Base-by-base conservation (phyloP, 176 grass and related monocot species). In the Neostapfia colusana region DNA sequence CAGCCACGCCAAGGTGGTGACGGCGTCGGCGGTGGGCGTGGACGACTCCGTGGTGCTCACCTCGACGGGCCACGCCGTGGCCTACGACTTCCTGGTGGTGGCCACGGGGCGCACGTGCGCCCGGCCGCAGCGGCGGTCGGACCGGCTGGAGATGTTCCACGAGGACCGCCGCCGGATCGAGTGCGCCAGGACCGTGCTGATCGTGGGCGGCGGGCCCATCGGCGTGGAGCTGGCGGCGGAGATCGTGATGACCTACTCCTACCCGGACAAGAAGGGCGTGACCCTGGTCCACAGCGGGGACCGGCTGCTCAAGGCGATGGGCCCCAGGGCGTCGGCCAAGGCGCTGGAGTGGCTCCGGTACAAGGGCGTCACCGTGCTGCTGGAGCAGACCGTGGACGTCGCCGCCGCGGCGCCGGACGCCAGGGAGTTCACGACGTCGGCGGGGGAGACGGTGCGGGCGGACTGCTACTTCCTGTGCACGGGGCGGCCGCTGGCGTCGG, bases 161-260 rank as follows among this genome's bases (percentile, higher is more conserved):
- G 65, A 43, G 45, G 91, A 83, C 57, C 81, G 86, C 72, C 61
- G 63, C 7, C 81, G 81, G 62, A 86, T 94, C 65, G 82, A 62
- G n/a, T 13, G 10, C 7, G 81, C 88, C 0, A 1, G 15, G 26
- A 81, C 85, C 5, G 59, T 95, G 16, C 67, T 94, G 4, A 69
- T 95, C 58, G 70, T 89, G 51, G 92, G 92, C 63, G 92, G 92
- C 1, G 88, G 92, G 6, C 92, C 85, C 6, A 69, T 82, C 42
- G 92, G 83, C 58, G 92, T 95, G 6, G 92, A 95, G 70, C 88
- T 91, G 8, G 82, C 88, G 1, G 89, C 83, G 7, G 92, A 91
- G 73, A 91, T 95, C 44, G 72, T 70, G 13, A 85, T 85, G 7
- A 54, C 20, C 51, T 54, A 53, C 25, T 57, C 38, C 6, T 81